phyloP scores from a whole-genome alignment of 139 green algal species.

The Bryopsis sp. region DNA sequence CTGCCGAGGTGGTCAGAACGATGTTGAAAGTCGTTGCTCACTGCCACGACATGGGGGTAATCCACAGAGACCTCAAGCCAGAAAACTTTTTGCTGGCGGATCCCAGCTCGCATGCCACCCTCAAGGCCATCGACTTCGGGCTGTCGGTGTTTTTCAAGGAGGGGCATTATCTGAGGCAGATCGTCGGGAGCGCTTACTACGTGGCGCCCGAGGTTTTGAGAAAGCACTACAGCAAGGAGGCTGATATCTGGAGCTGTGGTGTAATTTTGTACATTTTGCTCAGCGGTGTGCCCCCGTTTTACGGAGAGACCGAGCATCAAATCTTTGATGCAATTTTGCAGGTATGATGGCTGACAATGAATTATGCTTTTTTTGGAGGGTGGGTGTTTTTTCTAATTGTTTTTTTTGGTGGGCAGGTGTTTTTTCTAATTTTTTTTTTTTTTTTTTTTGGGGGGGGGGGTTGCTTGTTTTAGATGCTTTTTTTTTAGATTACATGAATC shows the following conservation, averaged over 20 bases:
- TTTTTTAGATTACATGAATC: no score
- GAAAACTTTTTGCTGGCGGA: constrained; percentile 85
- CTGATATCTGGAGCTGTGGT: constrained; percentile 49
- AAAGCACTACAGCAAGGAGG: constrained; percentile 30
- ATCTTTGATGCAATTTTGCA: constrained; percentile 29
- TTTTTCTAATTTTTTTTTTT: no score
- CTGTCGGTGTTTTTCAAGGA: constrained; percentile 40
- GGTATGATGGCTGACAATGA: no score
- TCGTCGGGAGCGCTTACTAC: constrained; percentile 52
- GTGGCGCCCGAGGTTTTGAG: constrained; percentile 52
- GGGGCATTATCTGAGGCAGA: constrained; percentile 33
- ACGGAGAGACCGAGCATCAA: constrained; percentile 28
- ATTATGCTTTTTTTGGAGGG: constrained; percentile 3
- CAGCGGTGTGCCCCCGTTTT: constrained; percentile 47
- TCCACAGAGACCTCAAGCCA: constrained; percentile 82
- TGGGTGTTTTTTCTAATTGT: constrained; percentile 1
- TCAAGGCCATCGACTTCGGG: constrained; percentile 50
- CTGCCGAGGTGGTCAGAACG: constrained; percentile 30
- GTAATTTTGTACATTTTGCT: constrained; percentile 58
- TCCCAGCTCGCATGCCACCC: constrained; percentile 15
- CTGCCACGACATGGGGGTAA: constrained; percentile 88
- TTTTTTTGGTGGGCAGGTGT: neutral
- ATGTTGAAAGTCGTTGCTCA: constrained; percentile 84
- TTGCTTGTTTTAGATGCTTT: neutral
- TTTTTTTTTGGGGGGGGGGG: no score